phyloP scores from a whole-genome alignment of 257 asterid species.

The Jaltomata sinuosa region DNA sequence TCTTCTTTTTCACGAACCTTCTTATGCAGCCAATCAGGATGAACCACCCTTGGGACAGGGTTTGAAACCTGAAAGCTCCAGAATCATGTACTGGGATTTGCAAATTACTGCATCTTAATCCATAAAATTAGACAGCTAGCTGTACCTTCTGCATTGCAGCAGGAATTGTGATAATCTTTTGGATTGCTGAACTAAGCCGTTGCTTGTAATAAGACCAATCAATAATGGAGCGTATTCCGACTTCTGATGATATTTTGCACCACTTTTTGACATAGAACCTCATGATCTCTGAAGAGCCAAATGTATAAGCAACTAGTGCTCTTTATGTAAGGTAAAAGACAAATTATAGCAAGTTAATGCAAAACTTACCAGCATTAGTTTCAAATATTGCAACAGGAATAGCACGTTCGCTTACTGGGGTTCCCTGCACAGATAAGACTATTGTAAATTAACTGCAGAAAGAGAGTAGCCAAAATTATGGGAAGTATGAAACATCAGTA shows the following conservation, averaged over 20 bases:
- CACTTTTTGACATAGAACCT: constrained; percentile 84
- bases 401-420: constrained; percentile 99
- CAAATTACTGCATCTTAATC: constrained; percentile 20
- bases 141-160: constrained; percentile 99
- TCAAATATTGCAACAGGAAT: constrained; percentile 97
- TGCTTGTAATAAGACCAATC: constrained; percentile 99
- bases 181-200: constrained; percentile 88
- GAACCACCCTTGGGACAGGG: constrained; percentile 99
- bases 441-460: background rate
- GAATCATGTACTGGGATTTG: constrained; percentile 5
- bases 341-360: background rate
- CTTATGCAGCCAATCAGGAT: constrained; percentile 99
- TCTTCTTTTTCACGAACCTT: constrained; percentile 97
- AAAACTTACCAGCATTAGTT: constrained; percentile 66
- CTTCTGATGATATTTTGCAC: constrained; percentile 94
- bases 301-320: constrained; percentile 18
- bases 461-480: background rate
- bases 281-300: constrained; percentile 56
- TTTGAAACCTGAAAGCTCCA: constrained; percentile 57
- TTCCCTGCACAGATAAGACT: constrained; percentile 55
- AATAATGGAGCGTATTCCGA: constrained; percentile 88
- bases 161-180: constrained; percentile 90
- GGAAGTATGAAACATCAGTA: constrained; percentile 14
- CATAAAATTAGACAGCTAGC: background rate
- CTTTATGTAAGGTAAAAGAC: constrained; percentile 12